A percentile compares a stretch with the other conserved stretches of the same genome.
These are phyloP conservation scores for Leersia perrieri DNA, from an alignment of 176 grass and related monocot species.

Conservation along the genomic window DNA sequence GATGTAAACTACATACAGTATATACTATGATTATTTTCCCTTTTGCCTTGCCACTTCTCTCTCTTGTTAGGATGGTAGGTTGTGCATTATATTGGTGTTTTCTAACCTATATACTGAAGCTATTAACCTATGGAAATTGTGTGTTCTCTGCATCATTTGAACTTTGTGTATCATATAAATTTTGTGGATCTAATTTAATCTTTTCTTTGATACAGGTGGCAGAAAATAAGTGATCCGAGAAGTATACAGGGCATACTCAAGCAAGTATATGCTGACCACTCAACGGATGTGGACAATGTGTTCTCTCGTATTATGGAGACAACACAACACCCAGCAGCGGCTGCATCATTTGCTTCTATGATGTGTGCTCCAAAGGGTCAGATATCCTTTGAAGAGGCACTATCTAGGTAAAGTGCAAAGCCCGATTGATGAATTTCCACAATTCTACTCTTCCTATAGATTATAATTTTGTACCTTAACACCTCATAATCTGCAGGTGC, in stretches of 20 bases:
- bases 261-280: conserved; percentile 96
- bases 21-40: background rate
- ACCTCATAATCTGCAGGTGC: conserved; percentile 49
- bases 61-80: background rate
- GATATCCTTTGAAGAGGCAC: conserved; percentile 77
- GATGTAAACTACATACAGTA: conserved; percentile 8
- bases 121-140: background rate
- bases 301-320: conserved; percentile 84
- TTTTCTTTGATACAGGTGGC: conserved; percentile 66
- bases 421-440: background rate
- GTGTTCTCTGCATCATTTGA: background rate
- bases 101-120: background rate
- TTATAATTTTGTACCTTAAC: conserved; percentile 8
- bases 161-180: conserved; percentile 4
- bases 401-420: conserved; percentile 43
- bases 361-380: conserved; percentile 89
- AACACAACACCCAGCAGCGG: conserved; percentile 89
- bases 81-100: background rate
- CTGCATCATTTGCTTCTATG: conserved; percentile 93
- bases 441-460: background rate
- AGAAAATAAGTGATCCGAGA: conserved; percentile 84
- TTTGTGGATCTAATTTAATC: conserved; percentile 2
- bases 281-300: conserved; percentile 84
- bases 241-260: conserved; percentile 81
- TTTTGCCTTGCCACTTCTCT: background rate